Evolutionary conservation across 2,329 filamentous ascomycete species (phyloP), one percentile per base, ranked within the genome.

Genomic region (Phialemonium atrogriseum): DNA sequence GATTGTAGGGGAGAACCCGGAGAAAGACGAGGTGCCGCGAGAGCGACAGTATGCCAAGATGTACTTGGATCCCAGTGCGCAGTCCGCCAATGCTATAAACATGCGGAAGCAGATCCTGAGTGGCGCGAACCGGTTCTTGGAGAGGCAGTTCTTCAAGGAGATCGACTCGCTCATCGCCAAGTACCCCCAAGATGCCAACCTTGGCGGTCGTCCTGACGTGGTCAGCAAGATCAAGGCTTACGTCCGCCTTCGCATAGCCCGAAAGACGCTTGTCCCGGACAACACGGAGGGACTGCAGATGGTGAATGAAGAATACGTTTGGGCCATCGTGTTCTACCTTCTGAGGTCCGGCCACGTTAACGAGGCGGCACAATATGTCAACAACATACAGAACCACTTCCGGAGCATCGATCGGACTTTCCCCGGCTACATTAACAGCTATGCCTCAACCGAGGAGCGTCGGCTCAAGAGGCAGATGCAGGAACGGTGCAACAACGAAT

Each of bases 311-410:
- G 88, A 94, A 52, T 91, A 82, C 49, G 82, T 88, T 41, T 98
- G 91, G 91, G 87, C 88, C 25, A 71, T 95, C 30, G 78, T 98
- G 26, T 98, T 93, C 62, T 96, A 86, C 57, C 72, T 96, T 24
- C 64, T 98, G 15, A 78, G 91, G 27, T 82, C 82, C 39, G 91
- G 91, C 30, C 80, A 94, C 43, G 70, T 91, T 32, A 70, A 72
- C 11, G 89, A 96, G 55, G 89, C 89, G 11, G 79, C 84, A 18
- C 73, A 83, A 41, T 98, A 95, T 54, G 85, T 96, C 36, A 80
- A 80, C 46, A 73, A 77, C 41, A 83, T 89, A 51, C 75, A 77
- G 44, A 74, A 71, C 44, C 81, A 84, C 37, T 95, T 98, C 68
- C 76, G 85, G 46, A 86, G 84, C 44, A 80, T 94, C 42, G 91